Evolutionary conservation across 2,329 filamentous ascomycete genomes (phyloP), one percentile per base, ranked within the genome.

Genomic region (Penicillium sp.): DNA sequence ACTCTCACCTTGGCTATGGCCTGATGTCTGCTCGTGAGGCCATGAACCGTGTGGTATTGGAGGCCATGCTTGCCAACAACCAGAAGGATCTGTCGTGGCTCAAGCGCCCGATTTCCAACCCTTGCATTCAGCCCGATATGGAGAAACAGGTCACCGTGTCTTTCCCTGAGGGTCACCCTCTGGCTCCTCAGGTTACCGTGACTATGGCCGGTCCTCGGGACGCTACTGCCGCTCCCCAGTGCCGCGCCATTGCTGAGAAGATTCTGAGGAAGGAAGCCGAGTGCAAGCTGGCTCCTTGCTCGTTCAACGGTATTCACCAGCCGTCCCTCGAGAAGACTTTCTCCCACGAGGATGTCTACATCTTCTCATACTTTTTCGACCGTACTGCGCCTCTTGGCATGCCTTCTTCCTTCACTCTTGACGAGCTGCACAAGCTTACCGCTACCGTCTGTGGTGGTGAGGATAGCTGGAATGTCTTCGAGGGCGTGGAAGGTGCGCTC

Each of bases 301-400:
- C 95, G 1, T 99, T 99, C 87, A 96, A 96, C 75, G 95, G 95
- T 64, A 87, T 99, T 33, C 91, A 99, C 79, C 95, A 99, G 77
- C 95, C 95, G 10, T 89, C 90, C 22, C 84, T 99, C 50, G 88
- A 87, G 67, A 96, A 96, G 83, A 99, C 95, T 0, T 99, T 99
- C 71, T 82, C 91, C 27, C 85, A 84, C 63, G 94, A 98, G 77
- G 93, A 97, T 70, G 87, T 98, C 40, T 99, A 94, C 79, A 92
- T 98, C 68, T 94, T 99, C 79, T 96, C 91, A 33, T 99, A 96
- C 84, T 99, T 99, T 80, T 97, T 90, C 79, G 95, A 99, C 81
- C 93, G 96, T 70, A 96, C 91, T 24, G 86, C 91, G 75, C 91
- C 92, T 4, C 86, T 99, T 11, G 96, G 96, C 66, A 98, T 99